Percentiles rank a stretch among this genome's conserved stretches.
These are phyloP conservation scores for Coemansia sp. DNA, from an alignment of 192 early-diverging fungal genomes.

Conservation along the genomic window DNA sequence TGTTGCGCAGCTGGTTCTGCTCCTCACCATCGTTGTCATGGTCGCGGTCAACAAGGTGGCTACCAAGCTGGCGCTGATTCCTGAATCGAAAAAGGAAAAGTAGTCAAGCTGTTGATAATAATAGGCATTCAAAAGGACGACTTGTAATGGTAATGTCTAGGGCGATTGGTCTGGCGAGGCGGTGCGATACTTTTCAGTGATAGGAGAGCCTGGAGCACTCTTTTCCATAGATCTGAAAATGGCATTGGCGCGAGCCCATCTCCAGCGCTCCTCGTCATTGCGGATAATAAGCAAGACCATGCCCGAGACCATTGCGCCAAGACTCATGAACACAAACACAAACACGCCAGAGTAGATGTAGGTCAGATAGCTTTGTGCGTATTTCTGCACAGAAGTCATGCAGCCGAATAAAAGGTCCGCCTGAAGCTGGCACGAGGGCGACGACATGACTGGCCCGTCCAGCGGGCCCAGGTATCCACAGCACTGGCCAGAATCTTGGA, in stretches of 20 bases:
- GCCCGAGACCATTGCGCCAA: constrained; percentile 32
- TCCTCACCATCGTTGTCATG: constrained; percentile 46
- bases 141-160: background rate
- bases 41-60: constrained; percentile 49
- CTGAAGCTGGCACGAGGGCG: constrained; percentile 14
- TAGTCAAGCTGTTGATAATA: background rate
- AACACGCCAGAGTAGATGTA: constrained; percentile 44
- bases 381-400: constrained; percentile 37
- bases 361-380: constrained; percentile 21
- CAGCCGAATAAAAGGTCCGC: constrained; percentile 21
- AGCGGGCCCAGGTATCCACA: constrained; percentile 40
- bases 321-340: constrained; percentile 38
- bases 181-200: background rate
- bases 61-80: constrained; percentile 48
- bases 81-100: constrained; percentile 55
- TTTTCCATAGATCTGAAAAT: constrained; percentile 36
- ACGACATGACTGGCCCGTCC: constrained; percentile 25
- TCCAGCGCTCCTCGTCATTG: constrained; percentile 46
- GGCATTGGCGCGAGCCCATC: constrained; percentile 42
- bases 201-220: background rate
- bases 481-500: constrained; percentile 29
- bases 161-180: background rate
- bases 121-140: background rate
- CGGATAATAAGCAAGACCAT: constrained; percentile 37
- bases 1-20: constrained; percentile 50